Conservation (phyloP, 2,329 filamentous ascomycete species). For the Tolypocladium endophyticum region DNA sequence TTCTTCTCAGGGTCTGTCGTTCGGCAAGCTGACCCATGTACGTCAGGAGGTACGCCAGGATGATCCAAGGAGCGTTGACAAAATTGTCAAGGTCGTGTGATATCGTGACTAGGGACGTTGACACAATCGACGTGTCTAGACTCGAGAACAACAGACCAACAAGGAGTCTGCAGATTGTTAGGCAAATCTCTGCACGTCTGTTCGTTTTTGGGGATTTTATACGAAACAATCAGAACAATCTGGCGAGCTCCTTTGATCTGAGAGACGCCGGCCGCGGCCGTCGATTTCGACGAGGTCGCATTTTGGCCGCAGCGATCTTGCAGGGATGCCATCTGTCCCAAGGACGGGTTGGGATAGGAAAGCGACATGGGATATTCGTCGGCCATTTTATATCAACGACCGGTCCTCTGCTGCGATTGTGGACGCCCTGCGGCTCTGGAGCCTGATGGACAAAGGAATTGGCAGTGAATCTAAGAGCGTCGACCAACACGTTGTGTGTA, state of each 20-base stretch:
- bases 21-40: slow-evolving; percentile 35
- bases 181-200: background rate
- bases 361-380: slow-evolving; percentile 4
- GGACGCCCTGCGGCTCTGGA: background rate
- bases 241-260: slow-evolving; percentile 11
- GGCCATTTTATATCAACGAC: background rate
- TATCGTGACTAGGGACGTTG: slow-evolving; percentile 46
- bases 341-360: slow-evolving; percentile 13
- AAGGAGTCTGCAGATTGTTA: slow-evolving; percentile 30
- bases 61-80: slow-evolving; percentile 42
- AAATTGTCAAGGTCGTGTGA: slow-evolving; percentile 41
- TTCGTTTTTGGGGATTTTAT: background rate
- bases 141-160: slow-evolving; percentile 45
- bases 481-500: background rate
- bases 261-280: background rate
- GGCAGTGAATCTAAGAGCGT: background rate
- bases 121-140: slow-evolving; percentile 47
- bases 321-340: slow-evolving; percentile 9
- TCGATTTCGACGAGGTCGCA: background rate
- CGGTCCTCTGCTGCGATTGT: background rate
- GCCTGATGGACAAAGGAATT: background rate
- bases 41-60: slow-evolving; percentile 44
- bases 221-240: slow-evolving; percentile 25
- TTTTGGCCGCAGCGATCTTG: background rate
- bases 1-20: background rate